These are phyloP conservation scores for Allantophomopsis lycopodina DNA, from an alignment of 2,329 filamentous ascomycete species.

Conservation along the genomic window DNA sequence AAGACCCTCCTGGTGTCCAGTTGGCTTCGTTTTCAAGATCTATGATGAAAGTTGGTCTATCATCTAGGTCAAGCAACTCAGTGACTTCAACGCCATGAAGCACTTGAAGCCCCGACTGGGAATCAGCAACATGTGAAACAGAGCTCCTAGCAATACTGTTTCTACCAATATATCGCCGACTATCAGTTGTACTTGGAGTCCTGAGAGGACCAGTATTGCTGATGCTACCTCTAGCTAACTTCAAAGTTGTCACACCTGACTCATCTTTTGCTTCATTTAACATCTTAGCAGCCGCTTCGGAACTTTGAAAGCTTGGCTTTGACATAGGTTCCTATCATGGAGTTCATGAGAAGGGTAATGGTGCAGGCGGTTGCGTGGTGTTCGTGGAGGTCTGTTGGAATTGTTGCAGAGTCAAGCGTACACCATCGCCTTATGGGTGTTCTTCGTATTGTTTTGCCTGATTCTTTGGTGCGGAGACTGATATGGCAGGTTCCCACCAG, in stretches of 20 bases:
- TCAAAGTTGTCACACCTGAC: slow-evolving; percentile 33
- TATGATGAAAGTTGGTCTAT: slow-evolving; percentile 63
- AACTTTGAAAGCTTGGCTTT: slow-evolving; percentile 16
- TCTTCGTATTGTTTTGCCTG: too few species aligned
- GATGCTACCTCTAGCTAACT: slow-evolving; percentile 38
- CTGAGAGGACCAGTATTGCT: slow-evolving; percentile 30
- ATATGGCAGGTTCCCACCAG: too few species aligned
- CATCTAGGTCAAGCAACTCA: slow-evolving; percentile 28
- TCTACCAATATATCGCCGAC: slow-evolving; percentile 34
- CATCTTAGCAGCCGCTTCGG: slow-evolving; percentile 31
- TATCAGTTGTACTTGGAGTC: slow-evolving; percentile 36
- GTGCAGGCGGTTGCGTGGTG: slow-evolving; percentile 23
- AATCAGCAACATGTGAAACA: too few species aligned
- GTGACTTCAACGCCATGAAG: background rate
- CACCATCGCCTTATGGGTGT: too few species aligned
- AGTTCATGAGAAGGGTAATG: slow-evolving; percentile 34
- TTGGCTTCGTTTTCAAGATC: slow-evolving; percentile 49
- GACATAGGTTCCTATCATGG: slow-evolving; percentile 24
- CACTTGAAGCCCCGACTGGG: slow-evolving; percentile 34
- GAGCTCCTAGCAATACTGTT: slow-evolving; percentile 33
- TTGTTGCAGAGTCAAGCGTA: background rate
- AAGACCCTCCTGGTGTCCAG: slow-evolving; percentile 9
- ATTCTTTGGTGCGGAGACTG: too few species aligned
- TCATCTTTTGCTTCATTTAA: background rate
- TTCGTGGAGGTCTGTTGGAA: background rate